Base-by-base conservation (phyloP, 208 protist genomes). In the Phytomonas sp. region DNA sequence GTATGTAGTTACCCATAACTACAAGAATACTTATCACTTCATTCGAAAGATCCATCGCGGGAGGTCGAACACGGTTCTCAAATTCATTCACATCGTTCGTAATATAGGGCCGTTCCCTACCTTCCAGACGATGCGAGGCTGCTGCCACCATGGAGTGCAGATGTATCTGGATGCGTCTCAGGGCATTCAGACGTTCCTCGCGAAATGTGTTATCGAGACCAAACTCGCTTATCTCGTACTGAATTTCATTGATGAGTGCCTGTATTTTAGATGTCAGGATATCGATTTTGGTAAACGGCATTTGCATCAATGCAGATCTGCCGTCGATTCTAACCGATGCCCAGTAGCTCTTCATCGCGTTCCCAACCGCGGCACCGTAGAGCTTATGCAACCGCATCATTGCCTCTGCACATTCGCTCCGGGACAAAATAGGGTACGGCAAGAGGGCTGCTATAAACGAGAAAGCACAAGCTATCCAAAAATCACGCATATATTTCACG, bases 341-440 rank as follows among this genome's bases (percentile, higher is more conserved):
- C 73, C 73, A 87, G 75, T 77, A 87, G 3, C 71, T 75, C 73
- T 87, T 87, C 74, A 87, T 78, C 2, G 75, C 78, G 63, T 87
- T 87, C 29, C 78, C 82, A 23, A 87, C 32, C 1, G 70, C 82
- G 0, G 78, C 78, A 37, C 75, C 76, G 64, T 83, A 75, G 16
- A 87, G 71, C 68, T 84, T 84, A 75, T 87, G 82, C 40, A 87
- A 63, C 0, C 64, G 49, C 0, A 70, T 32, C 29, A 90, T 60
- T 2, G 67, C 73, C 32, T 86, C 78, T 29, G 82, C 71, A 0
- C 76, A 75, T 42, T 78, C 73, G 2, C 71, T 37, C 14, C 63
- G 77, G 30, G 63, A 75, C 64, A 89, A 79, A n/a, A 74, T 79
- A 1, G 83, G 81, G 29, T 76, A 88, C 3, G 82, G 83, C 12